Conservation (phyloP, 2,329 filamentous ascomycete genomes). For the Fusarium pilosicola region DNA sequence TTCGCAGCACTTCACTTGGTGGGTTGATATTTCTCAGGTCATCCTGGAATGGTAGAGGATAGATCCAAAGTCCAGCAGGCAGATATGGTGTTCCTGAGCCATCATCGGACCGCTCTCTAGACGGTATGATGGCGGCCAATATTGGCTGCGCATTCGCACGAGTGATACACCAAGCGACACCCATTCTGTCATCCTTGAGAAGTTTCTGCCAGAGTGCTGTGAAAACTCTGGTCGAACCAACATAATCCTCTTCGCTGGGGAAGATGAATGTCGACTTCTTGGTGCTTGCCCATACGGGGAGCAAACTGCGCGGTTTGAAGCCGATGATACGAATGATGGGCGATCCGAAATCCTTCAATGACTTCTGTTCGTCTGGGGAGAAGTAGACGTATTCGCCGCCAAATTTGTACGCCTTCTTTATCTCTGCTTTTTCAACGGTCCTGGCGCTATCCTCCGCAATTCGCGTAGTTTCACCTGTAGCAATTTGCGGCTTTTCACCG, state of each 20-base stretch:
- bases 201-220: slow-evolving; percentile 91
- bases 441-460: slow-evolving; percentile 81
- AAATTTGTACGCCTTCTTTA: slow-evolving; percentile 95
- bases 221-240: slow-evolving; percentile 93
- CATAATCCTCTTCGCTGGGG: slow-evolving; percentile 87
- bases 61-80: slow-evolving; percentile 88
- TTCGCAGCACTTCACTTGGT: slow-evolving; percentile 59
- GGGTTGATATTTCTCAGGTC: slow-evolving; percentile 83
- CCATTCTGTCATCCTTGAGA: slow-evolving; percentile 80
- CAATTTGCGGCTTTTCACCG: slow-evolving; percentile 87
- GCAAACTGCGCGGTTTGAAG: slow-evolving; percentile 82
- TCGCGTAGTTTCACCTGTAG: slow-evolving; percentile 75
- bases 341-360: slow-evolving; percentile 81
- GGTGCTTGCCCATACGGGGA: slow-evolving; percentile 86
- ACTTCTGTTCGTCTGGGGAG: slow-evolving; percentile 81
- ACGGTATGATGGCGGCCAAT: slow-evolving; percentile 84
- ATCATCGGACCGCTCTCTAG: slow-evolving; percentile 72
- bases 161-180: slow-evolving; percentile 88
- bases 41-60: slow-evolving; percentile 88
- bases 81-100: slow-evolving; percentile 73
- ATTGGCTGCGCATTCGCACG: slow-evolving; percentile 82
- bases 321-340: slow-evolving; percentile 89
- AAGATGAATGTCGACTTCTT: slow-evolving; percentile 94
- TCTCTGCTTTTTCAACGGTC: slow-evolving; percentile 80
- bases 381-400: slow-evolving; percentile 91